These are phyloP conservation scores for Neurospora crassa DNA, from an alignment of 2,329 filamentous ascomycete species.

Conservation along the genomic window DNA sequence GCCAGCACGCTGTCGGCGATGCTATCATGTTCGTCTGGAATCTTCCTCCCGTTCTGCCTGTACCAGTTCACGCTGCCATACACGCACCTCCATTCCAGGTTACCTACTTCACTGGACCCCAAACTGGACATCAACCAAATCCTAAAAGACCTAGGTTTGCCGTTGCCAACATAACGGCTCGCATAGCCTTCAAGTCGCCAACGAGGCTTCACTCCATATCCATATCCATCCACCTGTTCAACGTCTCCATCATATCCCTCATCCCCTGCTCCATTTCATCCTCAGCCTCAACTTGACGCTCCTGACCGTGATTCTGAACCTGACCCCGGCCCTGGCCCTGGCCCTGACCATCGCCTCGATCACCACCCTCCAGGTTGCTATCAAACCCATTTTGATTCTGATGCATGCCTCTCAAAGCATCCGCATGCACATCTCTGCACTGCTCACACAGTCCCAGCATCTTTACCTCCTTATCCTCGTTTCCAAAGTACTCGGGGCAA, in stretches of 20 bases:
- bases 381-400: too few species aligned
- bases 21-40: neutral
- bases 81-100: neutral
- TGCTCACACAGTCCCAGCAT: neutral
- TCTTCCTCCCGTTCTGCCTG: too few species aligned
- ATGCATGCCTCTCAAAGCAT: neutral
- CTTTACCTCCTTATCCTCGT: neutral
- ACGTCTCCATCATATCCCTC: neutral
- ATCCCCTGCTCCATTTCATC: neutral
- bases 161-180: neutral
- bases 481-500: neutral
- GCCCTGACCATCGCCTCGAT: neutral
- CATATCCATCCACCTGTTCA: neutral
- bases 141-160: neutral
- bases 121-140: too few species aligned
- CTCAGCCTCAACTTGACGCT: neutral
- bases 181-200: neutral
- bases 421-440: neutral
- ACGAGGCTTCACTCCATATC: neutral
- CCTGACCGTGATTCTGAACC: too few species aligned
- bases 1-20: neutral
- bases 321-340: neutral
- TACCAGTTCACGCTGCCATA: neutral
- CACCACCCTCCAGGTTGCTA: neutral
- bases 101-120: too few species aligned